phyloP scores from a whole-genome alignment of 2,329 filamentous ascomycete genomes.

The Xylaria sp. region DNA sequence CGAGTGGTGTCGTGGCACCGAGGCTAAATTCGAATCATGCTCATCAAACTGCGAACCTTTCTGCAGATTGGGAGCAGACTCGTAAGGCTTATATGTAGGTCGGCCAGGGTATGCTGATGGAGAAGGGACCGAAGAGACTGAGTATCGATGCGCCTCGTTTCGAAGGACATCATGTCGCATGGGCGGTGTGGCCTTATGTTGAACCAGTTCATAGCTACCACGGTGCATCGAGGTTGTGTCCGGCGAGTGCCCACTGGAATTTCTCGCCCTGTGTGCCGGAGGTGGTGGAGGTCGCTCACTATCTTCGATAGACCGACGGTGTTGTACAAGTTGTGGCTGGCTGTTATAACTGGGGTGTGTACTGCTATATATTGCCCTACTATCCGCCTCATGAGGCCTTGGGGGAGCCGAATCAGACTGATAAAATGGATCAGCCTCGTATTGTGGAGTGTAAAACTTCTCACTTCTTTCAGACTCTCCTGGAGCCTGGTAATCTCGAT shows the following conservation, averaged over 20 bases:
- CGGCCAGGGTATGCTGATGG: conserved; percentile 63
- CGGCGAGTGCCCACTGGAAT: conserved; percentile 57
- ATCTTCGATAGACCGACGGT: conserved; percentile 54
- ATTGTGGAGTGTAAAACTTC: conserved; percentile 39
- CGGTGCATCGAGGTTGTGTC: conserved; percentile 57
- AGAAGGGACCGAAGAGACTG: conserved; percentile 51
- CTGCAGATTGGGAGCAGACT: conserved; percentile 58
- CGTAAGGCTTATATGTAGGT: conserved; percentile 63
- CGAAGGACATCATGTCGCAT: conserved; percentile 70
- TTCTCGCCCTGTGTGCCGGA: conserved; percentile 64
- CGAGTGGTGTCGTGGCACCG: conserved; percentile 60
- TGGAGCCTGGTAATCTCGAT: conserved; percentile 52
- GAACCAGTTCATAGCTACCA: conserved; percentile 55
- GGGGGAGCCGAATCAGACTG: conserved; percentile 50
- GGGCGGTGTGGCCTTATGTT: conserved; percentile 56
- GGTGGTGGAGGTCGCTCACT: conserved; percentile 65
- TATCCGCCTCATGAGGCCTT: conserved; percentile 46
- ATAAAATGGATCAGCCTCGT: conserved; percentile 50
- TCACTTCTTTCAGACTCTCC: conserved; percentile 44
- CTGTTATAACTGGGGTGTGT: conserved; percentile 40
- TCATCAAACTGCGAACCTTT: conserved; percentile 49
- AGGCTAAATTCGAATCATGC: conserved; percentile 52
- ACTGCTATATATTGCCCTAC: conserved; percentile 40
- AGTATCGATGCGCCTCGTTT: conserved; percentile 67
- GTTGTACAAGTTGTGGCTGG: conserved; percentile 41